phyloP scores from a whole-genome alignment of 768 basidiomycete species.

The Kwoniella dendrophila region DNA sequence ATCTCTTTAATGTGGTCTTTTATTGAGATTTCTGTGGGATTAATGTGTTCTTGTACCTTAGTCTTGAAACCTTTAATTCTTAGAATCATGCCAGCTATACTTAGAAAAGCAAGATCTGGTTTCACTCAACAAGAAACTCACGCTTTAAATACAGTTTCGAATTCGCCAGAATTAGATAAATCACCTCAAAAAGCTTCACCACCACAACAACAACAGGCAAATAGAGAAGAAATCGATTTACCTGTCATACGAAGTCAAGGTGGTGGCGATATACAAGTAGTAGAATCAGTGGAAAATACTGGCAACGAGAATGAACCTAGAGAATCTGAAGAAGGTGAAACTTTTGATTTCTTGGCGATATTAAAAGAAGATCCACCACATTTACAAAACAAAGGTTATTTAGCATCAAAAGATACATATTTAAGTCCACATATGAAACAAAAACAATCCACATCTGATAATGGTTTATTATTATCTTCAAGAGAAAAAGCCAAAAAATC shows the following conservation, averaged over 20 bases:
- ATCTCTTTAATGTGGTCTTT: constrained; percentile 52
- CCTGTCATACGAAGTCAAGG: not conserved
- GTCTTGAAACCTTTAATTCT: constrained; percentile 52
- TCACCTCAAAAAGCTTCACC: too few species aligned
- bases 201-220: too few species aligned
- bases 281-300: not conserved
- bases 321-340: not conserved
- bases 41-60: constrained; percentile 50
- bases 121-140: constrained; percentile 1
- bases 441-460: too few species aligned
- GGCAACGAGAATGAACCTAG: not conserved
- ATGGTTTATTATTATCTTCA: too few species aligned
- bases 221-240: not conserved
- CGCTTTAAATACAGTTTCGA: not conserved
- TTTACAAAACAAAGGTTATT: not conserved
- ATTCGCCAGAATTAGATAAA: constrained; percentile 7
- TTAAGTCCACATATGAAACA: too few species aligned
- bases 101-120: constrained; percentile 14
- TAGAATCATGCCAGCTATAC: constrained; percentile 42
- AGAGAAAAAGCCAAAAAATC: not conserved
- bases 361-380: constrained; percentile 17
- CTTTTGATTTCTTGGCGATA: constrained; percentile 33
- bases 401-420: too few species aligned
- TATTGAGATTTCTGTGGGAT: constrained; percentile 50
- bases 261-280: too few species aligned